A percentile compares a stretch with the other conserved stretches of the same genome.
These are phyloP conservation scores for Seiridium cupressi DNA, from an alignment of 2,329 filamentous ascomycete species.

Conservation along the genomic window DNA sequence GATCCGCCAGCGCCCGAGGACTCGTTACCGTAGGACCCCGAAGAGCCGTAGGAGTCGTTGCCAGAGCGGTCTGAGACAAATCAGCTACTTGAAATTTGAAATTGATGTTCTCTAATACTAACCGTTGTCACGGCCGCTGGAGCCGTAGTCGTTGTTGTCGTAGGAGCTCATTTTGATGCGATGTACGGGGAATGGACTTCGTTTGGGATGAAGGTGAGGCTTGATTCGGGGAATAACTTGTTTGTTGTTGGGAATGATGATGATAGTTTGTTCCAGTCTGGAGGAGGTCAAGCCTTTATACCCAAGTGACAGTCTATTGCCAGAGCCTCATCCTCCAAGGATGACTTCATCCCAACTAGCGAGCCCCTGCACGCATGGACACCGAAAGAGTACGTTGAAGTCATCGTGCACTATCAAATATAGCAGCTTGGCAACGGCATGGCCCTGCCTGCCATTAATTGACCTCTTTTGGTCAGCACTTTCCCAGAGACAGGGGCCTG, in stretches of 20 bases:
- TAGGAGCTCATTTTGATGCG: conserved; percentile 4
- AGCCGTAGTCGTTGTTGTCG: conserved; percentile 1
- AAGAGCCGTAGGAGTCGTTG: conserved; percentile 1
- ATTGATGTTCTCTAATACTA: background rate
- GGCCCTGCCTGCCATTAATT: background rate
- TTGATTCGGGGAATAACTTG: too few species aligned
- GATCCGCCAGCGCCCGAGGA: background rate
- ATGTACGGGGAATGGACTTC: background rate
- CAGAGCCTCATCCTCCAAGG: background rate
- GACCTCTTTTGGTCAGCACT: background rate
- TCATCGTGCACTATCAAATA: background rate
- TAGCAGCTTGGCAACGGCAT: background rate
- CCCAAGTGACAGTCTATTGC: background rate
- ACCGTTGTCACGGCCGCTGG: background rate
- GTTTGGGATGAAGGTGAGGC: background rate
- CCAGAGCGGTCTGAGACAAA: background rate
- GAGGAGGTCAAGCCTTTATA: background rate
- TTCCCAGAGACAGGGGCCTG: too few species aligned
- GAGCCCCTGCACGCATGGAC: background rate
- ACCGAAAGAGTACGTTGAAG: background rate
- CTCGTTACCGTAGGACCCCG: background rate
- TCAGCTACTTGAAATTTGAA: background rate
- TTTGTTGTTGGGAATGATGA: too few species aligned
- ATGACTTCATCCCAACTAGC: conserved; percentile 1
- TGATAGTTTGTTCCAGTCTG: too few species aligned